phyloP scores from a whole-genome alignment of 768 basidiomycete species.

The Lentinula edodes region DNA sequence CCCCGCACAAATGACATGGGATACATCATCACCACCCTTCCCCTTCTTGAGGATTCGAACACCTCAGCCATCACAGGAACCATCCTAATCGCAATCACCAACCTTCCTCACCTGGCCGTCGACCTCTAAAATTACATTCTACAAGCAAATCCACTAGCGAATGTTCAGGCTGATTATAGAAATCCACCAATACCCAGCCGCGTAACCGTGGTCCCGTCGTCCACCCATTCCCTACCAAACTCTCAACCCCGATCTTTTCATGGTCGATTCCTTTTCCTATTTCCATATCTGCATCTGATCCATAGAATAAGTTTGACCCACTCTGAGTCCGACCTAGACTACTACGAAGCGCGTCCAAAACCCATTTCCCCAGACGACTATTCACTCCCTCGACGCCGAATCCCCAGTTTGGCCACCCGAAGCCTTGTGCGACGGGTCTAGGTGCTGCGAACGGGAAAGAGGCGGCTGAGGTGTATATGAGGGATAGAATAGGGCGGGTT shows the following conservation, averaged over 20 bases:
- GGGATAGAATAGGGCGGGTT: constrained; percentile 46
- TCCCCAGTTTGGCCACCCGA: constrained; percentile 74
- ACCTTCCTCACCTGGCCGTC: constrained; percentile 35
- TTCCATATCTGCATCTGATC: neutral
- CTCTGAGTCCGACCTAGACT: no score
- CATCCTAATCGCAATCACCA: constrained; percentile 18
- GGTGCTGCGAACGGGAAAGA: constrained; percentile 81
- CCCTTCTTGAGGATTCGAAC: no score
- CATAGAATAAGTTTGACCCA: neutral
- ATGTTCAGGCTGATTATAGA: constrained; percentile 53
- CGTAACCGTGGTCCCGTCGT: constrained; percentile 41
- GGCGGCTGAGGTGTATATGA: constrained; percentile 79
- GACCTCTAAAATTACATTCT: constrained; percentile 71
- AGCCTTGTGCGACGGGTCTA: constrained; percentile 69
- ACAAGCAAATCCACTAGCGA: constrained; percentile 61
- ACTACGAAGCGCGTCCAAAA: constrained; percentile 46
- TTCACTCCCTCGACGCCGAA: constrained; percentile 89
- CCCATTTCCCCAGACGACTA: constrained; percentile 63
- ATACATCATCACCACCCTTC: no score
- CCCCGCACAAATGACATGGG: no score
- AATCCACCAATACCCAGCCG: constrained; percentile 78
- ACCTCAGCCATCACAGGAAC: no score
- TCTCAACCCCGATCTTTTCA: no score
- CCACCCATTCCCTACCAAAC: neutral
- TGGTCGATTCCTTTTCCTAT: neutral